Evolutionary conservation across 148 eudicot genomes (phyloP).

Genomic region (Diospyros lotus): DNA sequence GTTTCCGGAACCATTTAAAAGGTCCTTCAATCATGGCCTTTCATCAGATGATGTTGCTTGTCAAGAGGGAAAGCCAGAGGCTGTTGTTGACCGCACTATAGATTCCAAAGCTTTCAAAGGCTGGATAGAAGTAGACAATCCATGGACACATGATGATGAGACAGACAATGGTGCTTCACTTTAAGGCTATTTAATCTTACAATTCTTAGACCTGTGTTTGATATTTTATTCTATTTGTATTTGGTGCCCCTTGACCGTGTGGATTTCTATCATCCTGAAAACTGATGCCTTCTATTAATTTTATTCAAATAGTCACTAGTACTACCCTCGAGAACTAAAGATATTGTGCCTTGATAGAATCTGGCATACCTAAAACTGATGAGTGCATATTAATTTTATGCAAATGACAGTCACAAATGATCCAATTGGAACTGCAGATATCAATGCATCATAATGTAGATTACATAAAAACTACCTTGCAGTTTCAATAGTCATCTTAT

Average conservation of each 20-base stretch:
- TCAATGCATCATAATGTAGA: no score
- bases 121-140: constrained; percentile 51
- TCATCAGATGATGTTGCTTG: constrained; percentile 41
- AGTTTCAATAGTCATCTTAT: no score
- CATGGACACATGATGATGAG: constrained; percentile 54
- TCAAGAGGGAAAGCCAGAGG: constrained; percentile 49
- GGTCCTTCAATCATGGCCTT: constrained; percentile 19
- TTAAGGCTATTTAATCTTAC: neutral
- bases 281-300: neutral
- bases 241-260: neutral
- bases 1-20: constrained; percentile 34
- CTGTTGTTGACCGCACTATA: constrained; percentile 49
- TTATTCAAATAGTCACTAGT: neutral
- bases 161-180: constrained; percentile 41
- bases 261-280: no score
- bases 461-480: no score
- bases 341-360: neutral
- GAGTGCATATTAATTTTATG: no score
- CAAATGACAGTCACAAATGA: no score
- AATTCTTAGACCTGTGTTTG: neutral
- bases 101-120: constrained; percentile 48
- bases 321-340: neutral
- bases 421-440: no score
- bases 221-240: neutral
- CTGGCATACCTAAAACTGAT: no score